Evolutionary conservation across 2,329 filamentous ascomycete species (phyloP).

Genomic region (Epicoccum sorghinum): DNA sequence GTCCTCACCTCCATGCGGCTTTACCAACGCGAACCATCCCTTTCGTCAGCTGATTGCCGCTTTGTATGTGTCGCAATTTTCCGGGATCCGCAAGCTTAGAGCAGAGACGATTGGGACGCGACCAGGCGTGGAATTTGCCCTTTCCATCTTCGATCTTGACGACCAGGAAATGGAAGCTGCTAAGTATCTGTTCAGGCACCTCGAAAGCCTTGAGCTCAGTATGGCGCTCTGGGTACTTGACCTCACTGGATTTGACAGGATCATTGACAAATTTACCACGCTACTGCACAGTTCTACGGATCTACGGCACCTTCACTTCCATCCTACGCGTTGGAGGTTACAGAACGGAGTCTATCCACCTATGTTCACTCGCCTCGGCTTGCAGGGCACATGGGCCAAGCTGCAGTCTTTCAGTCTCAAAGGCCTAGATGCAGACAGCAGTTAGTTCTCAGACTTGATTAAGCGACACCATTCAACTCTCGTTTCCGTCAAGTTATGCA

Average conservation of each 20-base stretch:
- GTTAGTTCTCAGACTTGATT: conserved; percentile 27
- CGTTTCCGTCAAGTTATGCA: conserved; percentile 15
- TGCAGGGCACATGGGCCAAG: conserved; percentile 29
- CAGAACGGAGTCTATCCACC: not conserved
- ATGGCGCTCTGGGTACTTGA: conserved; percentile 12
- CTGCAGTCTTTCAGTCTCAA: conserved; percentile 29
- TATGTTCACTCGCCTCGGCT: conserved; percentile 21
- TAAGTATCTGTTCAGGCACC: conserved; percentile 26
- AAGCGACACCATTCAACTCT: conserved; percentile 30
- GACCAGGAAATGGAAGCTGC: conserved; percentile 26
- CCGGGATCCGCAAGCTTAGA: conserved; percentile 30
- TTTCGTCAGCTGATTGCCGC: conserved; percentile 39
- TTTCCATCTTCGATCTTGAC: conserved; percentile 28
- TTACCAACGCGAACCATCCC: conserved; percentile 21
- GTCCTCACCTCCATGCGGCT: not conserved
- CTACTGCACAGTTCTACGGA: conserved; percentile 24
- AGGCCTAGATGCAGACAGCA: conserved; percentile 24
- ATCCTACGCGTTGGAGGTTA: conserved; percentile 16
- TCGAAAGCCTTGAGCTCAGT: conserved; percentile 27
- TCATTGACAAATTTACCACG: conserved; percentile 24
- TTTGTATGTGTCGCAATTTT: conserved; percentile 26
- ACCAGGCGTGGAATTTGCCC: conserved; percentile 20
- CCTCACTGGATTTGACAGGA: not conserved
- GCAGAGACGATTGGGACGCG: not conserved
- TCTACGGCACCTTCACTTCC: conserved; percentile 26